phyloP scores from a whole-genome alignment of 345 rosid genomes.

The Gossypium mustelinum region DNA sequence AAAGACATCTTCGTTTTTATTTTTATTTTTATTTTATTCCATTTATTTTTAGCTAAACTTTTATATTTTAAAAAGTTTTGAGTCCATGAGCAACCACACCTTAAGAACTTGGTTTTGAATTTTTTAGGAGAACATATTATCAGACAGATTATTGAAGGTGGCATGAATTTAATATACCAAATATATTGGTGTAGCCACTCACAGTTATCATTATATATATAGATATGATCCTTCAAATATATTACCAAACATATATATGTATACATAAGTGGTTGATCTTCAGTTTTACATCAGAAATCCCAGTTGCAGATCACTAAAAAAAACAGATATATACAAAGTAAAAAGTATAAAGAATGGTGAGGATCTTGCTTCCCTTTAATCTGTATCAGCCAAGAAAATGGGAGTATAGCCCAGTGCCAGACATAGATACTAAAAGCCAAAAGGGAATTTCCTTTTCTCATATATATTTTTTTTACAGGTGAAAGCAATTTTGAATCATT shows the following conservation, averaged over 20 bases:
- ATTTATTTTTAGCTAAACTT: not conserved
- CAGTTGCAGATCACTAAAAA: no score
- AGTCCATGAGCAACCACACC: not conserved
- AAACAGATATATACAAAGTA: no score
- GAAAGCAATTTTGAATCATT: conserved; percentile 19
- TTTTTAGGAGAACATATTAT: conserved; percentile 3
- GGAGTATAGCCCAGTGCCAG: not conserved
- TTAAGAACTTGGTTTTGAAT: not conserved
- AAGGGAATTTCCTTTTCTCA: not conserved
- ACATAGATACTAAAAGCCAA: not conserved
- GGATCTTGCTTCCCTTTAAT: not conserved
- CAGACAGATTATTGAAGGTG: not conserved
- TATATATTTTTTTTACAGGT: not conserved
- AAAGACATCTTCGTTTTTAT: not conserved
- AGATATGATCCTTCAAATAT: no score
- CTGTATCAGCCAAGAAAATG: not conserved
- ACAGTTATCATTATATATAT: no score
- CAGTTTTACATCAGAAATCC: no score
- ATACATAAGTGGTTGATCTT: no score
- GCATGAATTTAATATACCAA: no score
- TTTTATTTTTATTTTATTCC: not conserved
- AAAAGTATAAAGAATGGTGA: no score
- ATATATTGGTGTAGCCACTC: conserved; percentile 3
- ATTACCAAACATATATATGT: no score
- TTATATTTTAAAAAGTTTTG: not conserved